Base-by-base conservation (phyloP, 208 protist genomes). In the Crithidia fasciculata region DNA sequence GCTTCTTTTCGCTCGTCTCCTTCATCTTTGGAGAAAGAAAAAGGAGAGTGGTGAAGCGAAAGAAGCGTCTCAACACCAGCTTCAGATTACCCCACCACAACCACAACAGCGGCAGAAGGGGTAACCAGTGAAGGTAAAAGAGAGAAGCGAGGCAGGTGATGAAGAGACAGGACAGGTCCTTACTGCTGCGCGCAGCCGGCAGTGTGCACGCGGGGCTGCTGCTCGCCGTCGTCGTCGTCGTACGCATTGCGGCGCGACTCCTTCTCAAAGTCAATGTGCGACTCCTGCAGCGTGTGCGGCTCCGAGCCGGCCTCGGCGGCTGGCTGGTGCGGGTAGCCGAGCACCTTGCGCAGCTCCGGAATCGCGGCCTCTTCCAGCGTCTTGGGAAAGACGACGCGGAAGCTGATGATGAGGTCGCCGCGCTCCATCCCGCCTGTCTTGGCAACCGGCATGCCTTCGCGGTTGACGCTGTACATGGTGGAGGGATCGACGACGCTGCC, bases 371-470 rank as follows among this genome's bases (percentile, higher is more conserved):
- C n/a, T n/a, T 84, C 76, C 56, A 97, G 65, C 18, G 69, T 80
- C 72, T 89, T 80, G 50, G 97, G 97, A 76, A 97, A 98, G 37
- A 93, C 77, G 13, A 98, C 93, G 59, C 88, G 78, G 84, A 98
- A 97, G 66, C 90, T 82, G 39, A 98, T 83, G 66, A 97, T 81
- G 15, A 98, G 83, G 76, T 97, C 88, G 54, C 96, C 96, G 15
- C 88, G 84, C 70, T 98, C 92, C 41, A 97, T 76, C 47, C 92
- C 93, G 70, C 92, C 93, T 8, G 89, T 97, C 73, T 89, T 80
- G n/a, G 88, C 81, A 10, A 95, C 75, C 2, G 97, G 97, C 95
- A 99, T 98, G 53, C 97, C 97, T 80, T 99, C 96, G 69, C 92
- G 83, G 76, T 73, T 63, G 52, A 98, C 87, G 77, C 78, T 85